These are phyloP conservation scores for Asterella californica DNA, from an alignment of 225 moss, liverwort and hornwort species.

Conservation along the genomic window DNA sequence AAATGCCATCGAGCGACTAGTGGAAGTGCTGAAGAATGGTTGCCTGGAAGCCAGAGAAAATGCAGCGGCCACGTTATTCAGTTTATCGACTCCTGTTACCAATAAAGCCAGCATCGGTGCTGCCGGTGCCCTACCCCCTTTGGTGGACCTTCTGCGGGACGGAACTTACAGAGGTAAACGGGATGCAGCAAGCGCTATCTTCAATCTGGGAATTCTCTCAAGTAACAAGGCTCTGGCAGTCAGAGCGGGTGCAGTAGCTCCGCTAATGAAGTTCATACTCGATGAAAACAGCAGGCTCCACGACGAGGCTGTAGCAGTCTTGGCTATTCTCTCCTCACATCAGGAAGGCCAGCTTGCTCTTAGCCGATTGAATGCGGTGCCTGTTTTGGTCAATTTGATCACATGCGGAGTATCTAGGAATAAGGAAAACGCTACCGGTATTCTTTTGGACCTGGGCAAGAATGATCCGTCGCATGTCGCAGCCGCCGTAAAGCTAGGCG, in stretches of 20 bases:
- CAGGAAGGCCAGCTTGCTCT: constrained; percentile 67
- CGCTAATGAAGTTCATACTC: constrained; percentile 64
- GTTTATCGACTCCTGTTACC: constrained; percentile 57
- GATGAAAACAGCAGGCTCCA: constrained; percentile 71
- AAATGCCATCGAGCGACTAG: constrained; percentile 62
- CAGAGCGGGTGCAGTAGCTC: constrained; percentile 57
- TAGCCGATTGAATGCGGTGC: constrained; percentile 55
- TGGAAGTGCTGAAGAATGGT: constrained; percentile 68
- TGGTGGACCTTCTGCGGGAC: constrained; percentile 73
- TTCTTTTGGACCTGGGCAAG: constrained; percentile 66
- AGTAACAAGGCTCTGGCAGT: constrained; percentile 81
- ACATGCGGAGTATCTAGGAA: constrained; percentile 62
- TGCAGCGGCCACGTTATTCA: constrained; percentile 85
- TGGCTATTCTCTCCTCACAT: constrained; percentile 70
- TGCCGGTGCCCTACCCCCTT: constrained; percentile 63
- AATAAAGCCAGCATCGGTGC: constrained; percentile 62
- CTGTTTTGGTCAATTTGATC: constrained; percentile 69
- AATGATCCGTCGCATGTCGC: constrained; percentile 58
- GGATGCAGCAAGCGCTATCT: constrained; percentile 88
- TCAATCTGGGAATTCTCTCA: constrained; percentile 72
- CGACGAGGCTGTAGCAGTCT: constrained; percentile 76
- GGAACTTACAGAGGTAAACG: constrained; percentile 61
- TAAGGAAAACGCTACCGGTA: constrained; percentile 81
- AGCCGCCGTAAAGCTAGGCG: constrained; percentile 69
- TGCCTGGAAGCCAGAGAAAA: constrained; percentile 74